Evolutionary conservation across 1,284 basidiomycete genomes (phyloP), one percentile per base, ranked within the genome.

Genomic region (Schizophyllum commune): DNA sequence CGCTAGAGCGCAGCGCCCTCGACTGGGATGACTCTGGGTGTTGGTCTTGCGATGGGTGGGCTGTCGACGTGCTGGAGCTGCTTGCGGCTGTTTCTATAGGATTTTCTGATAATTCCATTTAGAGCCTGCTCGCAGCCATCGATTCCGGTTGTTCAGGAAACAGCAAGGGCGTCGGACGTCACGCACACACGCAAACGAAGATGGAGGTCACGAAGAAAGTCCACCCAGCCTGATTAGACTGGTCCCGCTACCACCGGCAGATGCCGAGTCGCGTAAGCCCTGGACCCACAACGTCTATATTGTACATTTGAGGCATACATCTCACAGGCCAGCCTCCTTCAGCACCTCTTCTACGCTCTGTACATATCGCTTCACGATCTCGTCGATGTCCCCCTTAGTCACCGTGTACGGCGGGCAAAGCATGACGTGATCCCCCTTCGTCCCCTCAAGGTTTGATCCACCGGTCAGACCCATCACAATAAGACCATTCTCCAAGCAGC

Each of bases 91-190:
- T 47, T 83, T 84, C 83, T 80, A 79, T 79, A 72, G 80, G 77
- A 79, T 88, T 77, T 72, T 76, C 78, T 78, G 80, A 79, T 84
- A 87, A 83, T 85, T 90, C 88, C 88, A 90, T 90, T 89, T 89
- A 89, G 86, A 83, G 77, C 78, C 82, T 85, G 80, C 85, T 76
- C 82, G 82, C 83, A 84, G 88, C 88, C 88, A 90, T 90, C 83
- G 86, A 88, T 85, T 69, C 79, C 78, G 72, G 39, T 13, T 47
- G 39, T 47, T 47, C 39, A 47, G 39, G 39, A 47, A 47, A 47
- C 39, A 47, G 39, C 39, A 47, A 47, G 17, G 17, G 39, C 13
- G 39, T 47, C 39, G 39, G 39, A 47, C 39, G 39, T 47, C 17
- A 47, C 39, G 39, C 39, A 47, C 13, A 47, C 39, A 47, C 39